Conservation (phyloP, 1,284 basidiomycete genomes). For the Cronartium quercuum region DNA sequence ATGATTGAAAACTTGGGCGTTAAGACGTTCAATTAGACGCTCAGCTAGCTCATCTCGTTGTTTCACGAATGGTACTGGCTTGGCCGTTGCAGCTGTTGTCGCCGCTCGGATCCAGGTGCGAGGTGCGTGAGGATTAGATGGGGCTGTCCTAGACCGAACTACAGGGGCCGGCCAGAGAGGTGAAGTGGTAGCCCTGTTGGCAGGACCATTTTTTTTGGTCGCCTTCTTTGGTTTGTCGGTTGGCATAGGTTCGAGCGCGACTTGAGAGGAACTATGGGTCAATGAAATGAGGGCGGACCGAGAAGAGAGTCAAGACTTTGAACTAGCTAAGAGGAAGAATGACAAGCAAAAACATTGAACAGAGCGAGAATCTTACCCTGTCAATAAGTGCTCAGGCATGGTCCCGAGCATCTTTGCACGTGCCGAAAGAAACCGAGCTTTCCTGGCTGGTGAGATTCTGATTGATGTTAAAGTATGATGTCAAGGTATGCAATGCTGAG, state of each 20-base stretch:
- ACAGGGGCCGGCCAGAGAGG: neutral
- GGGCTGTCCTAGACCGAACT: neutral
- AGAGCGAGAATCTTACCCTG: neutral
- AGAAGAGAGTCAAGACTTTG: neutral
- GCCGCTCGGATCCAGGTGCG: neutral
- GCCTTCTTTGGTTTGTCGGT: neutral
- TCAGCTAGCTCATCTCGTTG: slow-evolving; percentile 15
- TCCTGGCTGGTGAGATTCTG: slow-evolving; percentile 14
- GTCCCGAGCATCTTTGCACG: slow-evolving; percentile 6
- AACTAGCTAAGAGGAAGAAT: neutral
- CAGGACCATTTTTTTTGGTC: neutral
- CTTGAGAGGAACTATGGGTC: neutral
- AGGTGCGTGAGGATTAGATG: neutral
- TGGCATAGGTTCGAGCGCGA: neutral
- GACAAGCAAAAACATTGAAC: neutral
- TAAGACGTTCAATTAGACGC: slow-evolving; percentile 4
- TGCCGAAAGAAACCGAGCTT: slow-evolving; percentile 11
- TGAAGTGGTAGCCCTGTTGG: neutral
- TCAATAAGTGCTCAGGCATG: neutral
- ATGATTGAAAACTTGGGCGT: slow-evolving; percentile 44
- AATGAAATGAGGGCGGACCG: too few relatives aligned
- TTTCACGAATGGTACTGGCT: slow-evolving; percentile 12
- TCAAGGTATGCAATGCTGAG: neutral
- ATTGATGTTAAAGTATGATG: neutral
- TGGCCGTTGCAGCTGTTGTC: neutral